Conservation (phyloP, 2,329 filamentous ascomycete genomes). For the Venturia effusa region DNA sequence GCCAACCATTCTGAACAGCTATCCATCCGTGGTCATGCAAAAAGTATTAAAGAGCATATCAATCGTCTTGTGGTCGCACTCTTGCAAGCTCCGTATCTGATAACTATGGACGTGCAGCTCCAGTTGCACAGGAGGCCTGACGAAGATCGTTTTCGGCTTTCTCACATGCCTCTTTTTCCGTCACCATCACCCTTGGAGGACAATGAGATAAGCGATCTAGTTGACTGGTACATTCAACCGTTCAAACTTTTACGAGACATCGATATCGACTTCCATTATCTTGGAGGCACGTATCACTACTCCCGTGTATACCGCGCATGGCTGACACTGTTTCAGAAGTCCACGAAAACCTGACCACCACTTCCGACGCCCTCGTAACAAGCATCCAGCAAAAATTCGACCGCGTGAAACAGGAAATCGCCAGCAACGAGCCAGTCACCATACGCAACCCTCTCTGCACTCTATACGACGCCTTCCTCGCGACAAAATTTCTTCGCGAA, state of each 20-base stretch:
- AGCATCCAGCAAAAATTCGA: too few relatives aligned
- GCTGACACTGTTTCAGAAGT: too few relatives aligned
- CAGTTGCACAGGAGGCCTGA: background rate
- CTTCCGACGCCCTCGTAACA: too few relatives aligned
- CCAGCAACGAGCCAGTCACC: too few relatives aligned
- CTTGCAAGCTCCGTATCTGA: background rate
- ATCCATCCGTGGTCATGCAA: background rate
- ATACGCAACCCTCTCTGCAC: too few relatives aligned
- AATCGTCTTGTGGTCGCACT: background rate
- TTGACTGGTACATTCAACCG: background rate
- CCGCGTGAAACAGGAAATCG: too few relatives aligned
- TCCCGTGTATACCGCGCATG: too few relatives aligned
- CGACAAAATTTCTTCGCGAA: too few relatives aligned
- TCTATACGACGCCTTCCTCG: too few relatives aligned
- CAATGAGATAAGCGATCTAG: background rate
- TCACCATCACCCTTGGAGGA: background rate
- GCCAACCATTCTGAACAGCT: background rate
- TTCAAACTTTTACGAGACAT: background rate
- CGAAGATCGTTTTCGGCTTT: too few relatives aligned
- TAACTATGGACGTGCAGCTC: background rate
- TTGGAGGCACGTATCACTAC: background rate
- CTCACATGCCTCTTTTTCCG: too few relatives aligned
- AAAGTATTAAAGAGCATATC: background rate
- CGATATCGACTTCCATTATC: background rate
- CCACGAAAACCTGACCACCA: too few relatives aligned